Conservation (phyloP, 805 yeast genomes). For the Metschnikowia cubensis region DNA sequence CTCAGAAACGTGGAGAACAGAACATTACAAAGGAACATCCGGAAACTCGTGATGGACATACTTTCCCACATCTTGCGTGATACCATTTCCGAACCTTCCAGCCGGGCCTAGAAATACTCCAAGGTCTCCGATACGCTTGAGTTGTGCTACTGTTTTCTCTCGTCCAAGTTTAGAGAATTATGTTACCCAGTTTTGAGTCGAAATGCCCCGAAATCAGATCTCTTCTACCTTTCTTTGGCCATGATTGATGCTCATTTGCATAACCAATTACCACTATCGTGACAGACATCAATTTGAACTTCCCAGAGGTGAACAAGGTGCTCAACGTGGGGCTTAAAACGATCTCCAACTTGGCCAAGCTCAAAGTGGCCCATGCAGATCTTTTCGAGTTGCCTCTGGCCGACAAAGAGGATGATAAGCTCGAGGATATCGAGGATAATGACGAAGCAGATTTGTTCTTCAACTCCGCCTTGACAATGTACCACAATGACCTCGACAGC, state of each 20-base stretch:
- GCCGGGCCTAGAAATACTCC: constrained; percentile 47
- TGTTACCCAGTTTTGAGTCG: constrained; percentile 45
- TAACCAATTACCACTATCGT: constrained; percentile 54
- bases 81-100: constrained; percentile 30
- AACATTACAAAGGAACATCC: too few species aligned
- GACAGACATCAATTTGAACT: constrained; percentile 67
- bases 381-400: constrained; percentile 48
- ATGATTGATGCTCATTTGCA: constrained; percentile 68
- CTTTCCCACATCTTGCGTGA: constrained; percentile 61
- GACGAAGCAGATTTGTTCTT: constrained; percentile 79
- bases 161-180: constrained; percentile 38
- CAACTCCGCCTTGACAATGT: constrained; percentile 92
- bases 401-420: constrained; percentile 46
- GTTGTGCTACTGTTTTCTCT: constrained; percentile 42
- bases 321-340: constrained; percentile 59
- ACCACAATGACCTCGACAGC: constrained; percentile 71
- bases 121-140: constrained; percentile 53
- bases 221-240: constrained; percentile 57
- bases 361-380: constrained; percentile 54
- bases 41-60: constrained; percentile 71
- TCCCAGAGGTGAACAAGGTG: constrained; percentile 59
- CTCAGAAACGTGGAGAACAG: too few species aligned
- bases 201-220: constrained; percentile 52
- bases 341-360: constrained; percentile 51
- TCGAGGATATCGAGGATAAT: constrained; percentile 51